A percentile compares a stretch with the other conserved stretches of the same genome.
Evolutionary conservation across 257 asterid genomes (phyloP).

Genomic region (Henckelia pumila): DNA sequence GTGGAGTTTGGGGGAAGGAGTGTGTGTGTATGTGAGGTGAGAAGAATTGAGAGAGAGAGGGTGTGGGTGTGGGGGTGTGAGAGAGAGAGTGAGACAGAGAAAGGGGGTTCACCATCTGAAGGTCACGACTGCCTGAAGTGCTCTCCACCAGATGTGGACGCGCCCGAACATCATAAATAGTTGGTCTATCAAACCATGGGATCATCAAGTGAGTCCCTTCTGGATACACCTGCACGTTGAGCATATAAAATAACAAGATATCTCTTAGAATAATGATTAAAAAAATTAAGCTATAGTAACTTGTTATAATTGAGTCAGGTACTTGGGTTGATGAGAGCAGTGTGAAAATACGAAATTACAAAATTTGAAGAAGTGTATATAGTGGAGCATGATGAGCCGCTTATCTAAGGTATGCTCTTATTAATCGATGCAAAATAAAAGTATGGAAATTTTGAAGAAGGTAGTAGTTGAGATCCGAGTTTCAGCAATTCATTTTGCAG

Average conservation of each 20-base stretch:
- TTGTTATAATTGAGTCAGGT: background rate
- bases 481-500: constrained; percentile 1
- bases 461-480: background rate
- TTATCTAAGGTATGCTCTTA: background rate
- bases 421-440: background rate
- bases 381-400: background rate
- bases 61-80: background rate
- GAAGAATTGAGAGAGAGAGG: too few species aligned
- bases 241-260: constrained; percentile 4
- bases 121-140: constrained; percentile 93
- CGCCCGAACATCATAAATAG: constrained; percentile 91
- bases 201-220: constrained; percentile 92
- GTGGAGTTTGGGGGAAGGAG: background rate
- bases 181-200: constrained; percentile 95
- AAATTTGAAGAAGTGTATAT: background rate
- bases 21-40: too few species aligned
- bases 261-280: background rate
- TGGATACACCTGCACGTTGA: constrained; percentile 63
- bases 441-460: background rate
- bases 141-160: constrained; percentile 90
- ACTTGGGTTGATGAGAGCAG: background rate
- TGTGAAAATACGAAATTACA: background rate
- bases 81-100: background rate
- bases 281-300: background rate
- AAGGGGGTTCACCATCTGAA: constrained; percentile 71